A percentile compares a stretch with the other conserved stretches of the same genome.
Evolutionary conservation across 2,329 filamentous ascomycete genomes (phyloP).

Genomic region (Pseudogymnoascus sp.): DNA sequence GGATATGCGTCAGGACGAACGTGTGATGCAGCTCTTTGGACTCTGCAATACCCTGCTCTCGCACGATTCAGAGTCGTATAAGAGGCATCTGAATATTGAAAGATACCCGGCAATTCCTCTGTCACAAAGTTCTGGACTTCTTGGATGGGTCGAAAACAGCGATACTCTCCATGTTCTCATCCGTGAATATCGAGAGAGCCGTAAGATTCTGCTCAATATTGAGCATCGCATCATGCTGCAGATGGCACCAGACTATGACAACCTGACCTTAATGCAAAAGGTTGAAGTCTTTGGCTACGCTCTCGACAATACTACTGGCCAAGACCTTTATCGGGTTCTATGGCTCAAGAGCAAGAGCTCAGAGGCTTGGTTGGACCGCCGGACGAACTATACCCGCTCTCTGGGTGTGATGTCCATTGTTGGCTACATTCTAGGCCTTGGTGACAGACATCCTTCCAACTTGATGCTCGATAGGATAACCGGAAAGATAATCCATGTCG

Average conservation of each 20-base stretch:
- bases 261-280: slow-evolving; percentile 98
- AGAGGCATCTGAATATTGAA: slow-evolving; percentile 93
- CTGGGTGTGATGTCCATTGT: slow-evolving; percentile 99
- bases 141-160: slow-evolving; percentile 96
- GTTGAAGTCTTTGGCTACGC: slow-evolving; percentile 99
- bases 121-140: slow-evolving; percentile 88
- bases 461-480: slow-evolving; percentile 94
- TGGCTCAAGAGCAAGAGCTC: slow-evolving; percentile 99
- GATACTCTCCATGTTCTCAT: slow-evolving; percentile 96
- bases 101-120: slow-evolving; percentile 94
- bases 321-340: slow-evolving; percentile 93
- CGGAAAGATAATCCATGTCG: slow-evolving; percentile 95
- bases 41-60: slow-evolving; percentile 91
- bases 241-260: slow-evolving; percentile 98
- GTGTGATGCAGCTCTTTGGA: slow-evolving; percentile 98
- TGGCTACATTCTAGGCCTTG: slow-evolving; percentile 95
- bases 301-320: slow-evolving; percentile 96
- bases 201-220: slow-evolving; percentile 97
- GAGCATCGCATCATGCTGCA: slow-evolving; percentile 99
- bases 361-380: slow-evolving; percentile 92
- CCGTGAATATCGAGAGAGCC: slow-evolving; percentile 90
- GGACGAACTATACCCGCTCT: slow-evolving; percentile 97
- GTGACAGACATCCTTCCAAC: slow-evolving; percentile 95
- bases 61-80: slow-evolving; percentile 93
- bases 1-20: slow-evolving; percentile 96